phyloP scores from a whole-genome alignment of 495 filamentous ascomycete genomes.

The Lepraria neglecta region DNA sequence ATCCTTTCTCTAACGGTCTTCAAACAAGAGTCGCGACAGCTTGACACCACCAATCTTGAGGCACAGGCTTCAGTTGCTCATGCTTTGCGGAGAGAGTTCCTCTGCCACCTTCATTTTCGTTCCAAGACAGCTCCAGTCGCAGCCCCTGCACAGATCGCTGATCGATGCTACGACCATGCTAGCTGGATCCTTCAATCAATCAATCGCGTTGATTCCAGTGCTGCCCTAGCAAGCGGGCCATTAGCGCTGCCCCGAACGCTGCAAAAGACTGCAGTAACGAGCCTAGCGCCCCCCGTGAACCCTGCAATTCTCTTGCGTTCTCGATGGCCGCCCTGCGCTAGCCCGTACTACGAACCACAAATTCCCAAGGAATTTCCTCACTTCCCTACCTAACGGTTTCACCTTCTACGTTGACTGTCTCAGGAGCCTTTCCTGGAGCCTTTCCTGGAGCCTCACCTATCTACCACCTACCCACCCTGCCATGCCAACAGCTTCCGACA shows the following conservation, averaged over 20 bases:
- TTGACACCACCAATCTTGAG: not conserved
- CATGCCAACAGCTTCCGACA: constrained; percentile 11
- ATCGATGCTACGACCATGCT: not conserved
- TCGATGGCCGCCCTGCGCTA: constrained; percentile 12
- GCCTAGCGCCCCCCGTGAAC: not conserved
- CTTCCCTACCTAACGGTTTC: not conserved
- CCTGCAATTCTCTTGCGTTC: not conserved
- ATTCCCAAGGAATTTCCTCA: not conserved
- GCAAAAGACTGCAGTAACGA: constrained; percentile 9
- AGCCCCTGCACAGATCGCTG: not conserved
- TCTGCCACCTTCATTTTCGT: not conserved
- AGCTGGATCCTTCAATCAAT: constrained; percentile 15
- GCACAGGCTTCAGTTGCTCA: not conserved
- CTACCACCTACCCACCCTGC: not conserved
- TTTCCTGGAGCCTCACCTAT: not conserved
- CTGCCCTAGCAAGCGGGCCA: constrained; percentile 6
- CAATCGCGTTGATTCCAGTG: constrained; percentile 25
- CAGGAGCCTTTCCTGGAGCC: not conserved
- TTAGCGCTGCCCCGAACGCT: constrained; percentile 16
- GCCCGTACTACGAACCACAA: not conserved
- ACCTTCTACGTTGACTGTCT: not conserved
- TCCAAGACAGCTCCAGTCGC: constrained; percentile 1
- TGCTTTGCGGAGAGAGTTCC: not conserved
- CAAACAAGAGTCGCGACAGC: not conserved
- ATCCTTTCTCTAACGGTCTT: constrained; percentile 3